Evolutionary conservation across 257 asterid genomes (phyloP).

Genomic region (Craterostigma plantagineum): DNA sequence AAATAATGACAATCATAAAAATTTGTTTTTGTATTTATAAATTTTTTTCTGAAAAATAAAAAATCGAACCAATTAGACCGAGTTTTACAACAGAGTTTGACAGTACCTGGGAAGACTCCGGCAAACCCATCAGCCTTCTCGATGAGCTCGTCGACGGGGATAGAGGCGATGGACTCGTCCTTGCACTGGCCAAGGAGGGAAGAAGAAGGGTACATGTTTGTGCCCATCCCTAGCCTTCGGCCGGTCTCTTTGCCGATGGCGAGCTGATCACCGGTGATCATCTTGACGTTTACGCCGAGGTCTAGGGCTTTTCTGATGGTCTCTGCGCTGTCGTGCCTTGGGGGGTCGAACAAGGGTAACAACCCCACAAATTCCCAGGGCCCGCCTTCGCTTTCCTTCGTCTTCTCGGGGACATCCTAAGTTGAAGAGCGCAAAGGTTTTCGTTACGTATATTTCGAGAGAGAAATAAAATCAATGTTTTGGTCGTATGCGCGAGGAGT

Average conservation of each 20-base stretch:
- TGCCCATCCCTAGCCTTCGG: constrained; percentile 86
- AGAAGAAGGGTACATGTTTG: constrained; percentile 95
- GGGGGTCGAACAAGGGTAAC: constrained; percentile 83
- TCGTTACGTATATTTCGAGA: not conserved
- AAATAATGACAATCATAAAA: no score
- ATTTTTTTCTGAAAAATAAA: no score
- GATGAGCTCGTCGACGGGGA: constrained; percentile 72
- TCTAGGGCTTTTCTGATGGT: constrained; percentile 71
- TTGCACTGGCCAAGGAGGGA: constrained; percentile 65
- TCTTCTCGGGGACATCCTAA: constrained; percentile 56
- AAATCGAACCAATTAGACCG: no score
- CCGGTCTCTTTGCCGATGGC: constrained; percentile 92
- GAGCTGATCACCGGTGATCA: constrained; percentile 89
- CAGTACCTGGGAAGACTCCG: constrained; percentile 80
- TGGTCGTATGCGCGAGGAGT: not conserved
- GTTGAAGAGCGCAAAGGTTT: not conserved
- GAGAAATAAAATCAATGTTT: not conserved
- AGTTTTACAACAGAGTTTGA: not conserved
- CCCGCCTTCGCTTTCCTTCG: constrained; percentile 43
- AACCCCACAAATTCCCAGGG: constrained; percentile 78
- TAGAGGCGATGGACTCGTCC: constrained; percentile 50
- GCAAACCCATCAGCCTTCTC: constrained; percentile 95
- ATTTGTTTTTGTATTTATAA: no score
- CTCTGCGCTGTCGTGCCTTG: constrained; percentile 91
- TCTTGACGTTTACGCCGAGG: constrained; percentile 83